Evolutionary conservation across 768 basidiomycete species (phyloP), one percentile per base, ranked within the genome.

Genomic region (Rhodotorula diobovata): DNA sequence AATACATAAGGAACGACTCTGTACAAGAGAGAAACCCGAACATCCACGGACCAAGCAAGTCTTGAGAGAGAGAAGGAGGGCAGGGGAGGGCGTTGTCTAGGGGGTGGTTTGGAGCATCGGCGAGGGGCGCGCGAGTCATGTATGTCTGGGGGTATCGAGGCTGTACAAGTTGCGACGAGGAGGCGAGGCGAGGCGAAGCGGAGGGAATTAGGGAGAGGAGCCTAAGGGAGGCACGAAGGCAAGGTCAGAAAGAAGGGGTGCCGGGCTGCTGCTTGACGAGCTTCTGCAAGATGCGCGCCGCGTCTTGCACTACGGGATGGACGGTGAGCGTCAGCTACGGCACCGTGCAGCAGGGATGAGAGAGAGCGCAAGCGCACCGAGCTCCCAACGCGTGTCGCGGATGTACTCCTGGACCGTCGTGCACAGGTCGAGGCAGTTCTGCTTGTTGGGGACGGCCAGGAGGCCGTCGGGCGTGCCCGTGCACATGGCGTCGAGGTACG

Each of bases 401-500:
- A 71, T 71, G 66, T 71, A 71, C n/a, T 71, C 70, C 32, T 66
- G 66, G 1, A 71, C 70, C 2, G 62, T 71, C 16, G 60, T 51
- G 56, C 61, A 63, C 28, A 71, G 62, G 32, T 71, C 70, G 66
- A 71, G 70, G 61, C 70, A 68, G 64, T 68, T 68, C 50, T 68
- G 67, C 60, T 74, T 74, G 61, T 53, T 53, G 45, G 56, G 34
- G 7, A 74, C 72, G 25, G 68, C 68, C 39, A 74, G 72, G 25
- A 74, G 61, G 20, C 68, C 73, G 20, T 74, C 73, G 54, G 73
- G 73, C n/a, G 69, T 65, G 23, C 55, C 60, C 25, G 73, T 74
- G 37, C 73, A 74, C 73, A 74, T 71, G 63, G 67, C 55, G 28
- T 75, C 70, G 57, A 75, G 67, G 35, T 75, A 75, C 11, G 54